phyloP scores from a whole-genome alignment of 2,329 filamentous ascomycete species.

The Pezicula neosporulosa region DNA sequence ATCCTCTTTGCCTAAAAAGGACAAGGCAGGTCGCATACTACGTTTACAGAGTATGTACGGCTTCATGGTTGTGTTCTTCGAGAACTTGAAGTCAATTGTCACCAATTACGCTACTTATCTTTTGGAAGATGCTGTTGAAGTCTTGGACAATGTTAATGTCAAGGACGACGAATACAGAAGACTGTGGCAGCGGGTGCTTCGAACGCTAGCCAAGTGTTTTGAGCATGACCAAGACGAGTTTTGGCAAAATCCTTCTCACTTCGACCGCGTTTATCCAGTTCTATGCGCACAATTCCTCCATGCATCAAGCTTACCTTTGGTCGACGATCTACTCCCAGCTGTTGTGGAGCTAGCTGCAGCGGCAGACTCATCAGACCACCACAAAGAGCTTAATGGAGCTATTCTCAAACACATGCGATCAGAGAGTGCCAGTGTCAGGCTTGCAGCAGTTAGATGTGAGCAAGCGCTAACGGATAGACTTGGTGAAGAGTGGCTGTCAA shows the following conservation, averaged over 20 bases:
- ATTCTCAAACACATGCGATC: constrained; percentile 78
- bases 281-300: constrained; percentile 64
- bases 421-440: constrained; percentile 65
- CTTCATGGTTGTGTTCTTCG: constrained; percentile 78
- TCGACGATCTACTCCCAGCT: constrained; percentile 62
- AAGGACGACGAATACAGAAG: constrained; percentile 47
- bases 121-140: constrained; percentile 67
- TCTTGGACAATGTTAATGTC: constrained; percentile 47
- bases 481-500: constrained; percentile 88
- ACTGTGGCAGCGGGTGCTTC: constrained; percentile 68
- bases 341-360: constrained; percentile 78
- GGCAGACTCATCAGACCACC: constrained; percentile 81
- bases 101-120: constrained; percentile 88
- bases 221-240: constrained; percentile 91
- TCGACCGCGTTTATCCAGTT: constrained; percentile 65
- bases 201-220: constrained; percentile 72
- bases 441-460: constrained; percentile 81
- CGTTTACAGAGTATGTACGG: constrained; percentile 76
- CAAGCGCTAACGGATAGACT: constrained; percentile 74
- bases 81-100: constrained; percentile 86
- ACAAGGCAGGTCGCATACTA: constrained; percentile 52
- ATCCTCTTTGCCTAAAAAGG: constrained; percentile 57
- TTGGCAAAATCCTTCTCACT: constrained; percentile 91
- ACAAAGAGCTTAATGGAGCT: constrained; percentile 79
- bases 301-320: constrained; percentile 40